Evolutionary conservation across 2,329 filamentous ascomycete genomes (phyloP).

Genomic region (Cercospora beticola): DNA sequence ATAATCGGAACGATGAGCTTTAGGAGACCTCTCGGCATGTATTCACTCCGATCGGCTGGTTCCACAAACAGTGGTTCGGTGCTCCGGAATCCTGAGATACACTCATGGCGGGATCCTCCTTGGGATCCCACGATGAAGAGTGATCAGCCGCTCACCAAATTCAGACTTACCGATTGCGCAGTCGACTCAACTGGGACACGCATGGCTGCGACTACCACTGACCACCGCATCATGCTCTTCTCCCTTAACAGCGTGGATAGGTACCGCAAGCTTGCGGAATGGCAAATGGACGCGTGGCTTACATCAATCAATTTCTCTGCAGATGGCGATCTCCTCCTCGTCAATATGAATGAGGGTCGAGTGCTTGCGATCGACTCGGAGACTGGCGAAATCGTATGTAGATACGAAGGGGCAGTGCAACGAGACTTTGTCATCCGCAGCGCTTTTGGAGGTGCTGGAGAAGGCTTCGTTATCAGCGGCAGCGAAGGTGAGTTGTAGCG

Average conservation of each 20-base stretch:
- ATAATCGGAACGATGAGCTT: conserved; percentile 76
- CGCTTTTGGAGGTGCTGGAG: conserved; percentile 82
- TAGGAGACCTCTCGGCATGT: conserved; percentile 63
- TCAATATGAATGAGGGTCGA: conserved; percentile 76
- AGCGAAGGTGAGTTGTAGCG: conserved; percentile 68
- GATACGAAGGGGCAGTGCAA: conserved; percentile 73
- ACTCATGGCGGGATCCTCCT: conserved; percentile 49
- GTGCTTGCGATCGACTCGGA: conserved; percentile 77
- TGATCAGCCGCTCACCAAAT: conserved; percentile 52
- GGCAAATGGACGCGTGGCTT: conserved; percentile 66
- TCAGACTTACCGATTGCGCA: conserved; percentile 81
- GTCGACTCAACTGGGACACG: conserved; percentile 77
- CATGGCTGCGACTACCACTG: conserved; percentile 74
- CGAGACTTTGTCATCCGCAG: conserved; percentile 77
- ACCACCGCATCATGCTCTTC: conserved; percentile 74
- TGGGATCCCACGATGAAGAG: conserved; percentile 54
- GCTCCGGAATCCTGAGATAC: conserved; percentile 33
- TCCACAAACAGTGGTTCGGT: conserved; percentile 20
- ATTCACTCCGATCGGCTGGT: conserved; percentile 27
- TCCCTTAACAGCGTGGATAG: conserved; percentile 64
- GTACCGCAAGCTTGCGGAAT: conserved; percentile 68
- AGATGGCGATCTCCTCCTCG: conserved; percentile 77
- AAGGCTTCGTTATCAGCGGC: conserved; percentile 88
- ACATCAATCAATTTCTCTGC: conserved; percentile 79
- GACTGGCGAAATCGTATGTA: conserved; percentile 68